These are phyloP conservation scores for Oryza meyeriana DNA, from an alignment of 176 grass and related monocot genomes.

Conservation along the genomic window DNA sequence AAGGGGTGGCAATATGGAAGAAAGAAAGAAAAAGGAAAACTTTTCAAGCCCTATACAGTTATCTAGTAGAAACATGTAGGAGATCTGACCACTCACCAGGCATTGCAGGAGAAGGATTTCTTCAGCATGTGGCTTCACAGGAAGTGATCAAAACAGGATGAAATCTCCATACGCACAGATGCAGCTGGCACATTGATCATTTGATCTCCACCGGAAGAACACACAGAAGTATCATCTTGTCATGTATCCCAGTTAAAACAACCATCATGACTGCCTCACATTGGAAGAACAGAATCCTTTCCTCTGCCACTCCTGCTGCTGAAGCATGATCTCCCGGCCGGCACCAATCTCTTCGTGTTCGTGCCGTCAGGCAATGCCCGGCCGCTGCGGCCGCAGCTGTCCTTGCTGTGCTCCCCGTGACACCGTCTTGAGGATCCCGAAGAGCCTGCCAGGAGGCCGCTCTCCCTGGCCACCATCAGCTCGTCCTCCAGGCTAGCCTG, in stretches of 20 bases:
- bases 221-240: conserved; percentile 8
- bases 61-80: conserved; percentile 28
- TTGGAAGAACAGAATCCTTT: conserved; percentile 52
- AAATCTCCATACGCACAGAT: neutral
- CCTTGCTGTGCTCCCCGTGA: conserved; percentile 43
- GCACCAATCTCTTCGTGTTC: conserved; percentile 54
- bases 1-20: conserved; percentile 12
- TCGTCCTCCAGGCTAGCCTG: conserved; percentile 69
- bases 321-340: conserved; percentile 59
- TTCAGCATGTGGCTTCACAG: neutral
- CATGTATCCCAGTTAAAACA: conserved; percentile 34
- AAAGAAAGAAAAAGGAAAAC: neutral
- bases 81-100: conserved; percentile 31
- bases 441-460: conserved; percentile 39
- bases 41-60: conserved; percentile 29
- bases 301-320: conserved; percentile 54
- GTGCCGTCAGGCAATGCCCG: conserved; percentile 31
- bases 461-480: conserved; percentile 57
- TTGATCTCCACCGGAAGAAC: conserved; percentile 34
- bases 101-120: neutral
- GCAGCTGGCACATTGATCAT: conserved; percentile 13
- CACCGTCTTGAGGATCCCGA: conserved; percentile 44
- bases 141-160: conserved; percentile 2
- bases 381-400: conserved; percentile 31
- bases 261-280: conserved; percentile 18